phyloP scores from a whole-genome alignment of 139 green algal genomes.

The Tetraselmis striata region DNA sequence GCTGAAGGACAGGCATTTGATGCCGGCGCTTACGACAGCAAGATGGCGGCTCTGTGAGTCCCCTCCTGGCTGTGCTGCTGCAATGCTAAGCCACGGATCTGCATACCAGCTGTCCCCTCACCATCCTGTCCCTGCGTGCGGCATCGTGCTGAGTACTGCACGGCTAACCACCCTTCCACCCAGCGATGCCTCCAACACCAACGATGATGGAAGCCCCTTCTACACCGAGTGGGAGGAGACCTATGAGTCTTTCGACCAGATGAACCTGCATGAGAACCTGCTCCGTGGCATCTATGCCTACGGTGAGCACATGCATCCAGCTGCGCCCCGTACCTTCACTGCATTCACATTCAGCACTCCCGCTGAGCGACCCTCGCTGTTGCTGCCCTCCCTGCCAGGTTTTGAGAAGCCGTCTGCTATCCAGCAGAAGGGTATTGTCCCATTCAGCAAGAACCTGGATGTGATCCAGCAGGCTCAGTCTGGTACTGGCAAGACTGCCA shows the following conservation, averaged over 20 bases:
- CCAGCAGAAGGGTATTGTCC: constrained; percentile 99
- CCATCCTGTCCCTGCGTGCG: neutral
- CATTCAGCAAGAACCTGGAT: constrained; percentile 94
- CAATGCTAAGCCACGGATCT: neutral
- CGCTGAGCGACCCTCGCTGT: neutral
- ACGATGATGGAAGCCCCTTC: constrained; percentile 62
- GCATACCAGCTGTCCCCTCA: neutral
- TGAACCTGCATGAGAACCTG: constrained; percentile 97
- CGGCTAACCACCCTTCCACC: neutral
- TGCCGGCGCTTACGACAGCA: constrained; percentile 44
- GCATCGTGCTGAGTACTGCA: too few relatives aligned
- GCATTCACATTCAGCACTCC: neutral
- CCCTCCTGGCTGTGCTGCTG: neutral
- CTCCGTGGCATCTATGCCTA: constrained; percentile 99
- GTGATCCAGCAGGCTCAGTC: constrained; percentile 99
- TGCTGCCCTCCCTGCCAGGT: constrained; percentile 41
- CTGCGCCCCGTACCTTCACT: neutral
- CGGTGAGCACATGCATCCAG: too few relatives aligned
- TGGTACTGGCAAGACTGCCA: constrained; percentile 99
- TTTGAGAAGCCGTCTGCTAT: constrained; percentile 99
- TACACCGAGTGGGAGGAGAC: constrained; percentile 97
- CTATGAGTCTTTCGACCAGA: constrained; percentile 95
- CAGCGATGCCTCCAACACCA: neutral
- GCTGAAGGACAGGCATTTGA: constrained; percentile 31
- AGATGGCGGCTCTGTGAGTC: constrained; percentile 54